Evolutionary conservation across 345 rosid genomes (phyloP).

Genomic region (Clarkia xantiana): DNA sequence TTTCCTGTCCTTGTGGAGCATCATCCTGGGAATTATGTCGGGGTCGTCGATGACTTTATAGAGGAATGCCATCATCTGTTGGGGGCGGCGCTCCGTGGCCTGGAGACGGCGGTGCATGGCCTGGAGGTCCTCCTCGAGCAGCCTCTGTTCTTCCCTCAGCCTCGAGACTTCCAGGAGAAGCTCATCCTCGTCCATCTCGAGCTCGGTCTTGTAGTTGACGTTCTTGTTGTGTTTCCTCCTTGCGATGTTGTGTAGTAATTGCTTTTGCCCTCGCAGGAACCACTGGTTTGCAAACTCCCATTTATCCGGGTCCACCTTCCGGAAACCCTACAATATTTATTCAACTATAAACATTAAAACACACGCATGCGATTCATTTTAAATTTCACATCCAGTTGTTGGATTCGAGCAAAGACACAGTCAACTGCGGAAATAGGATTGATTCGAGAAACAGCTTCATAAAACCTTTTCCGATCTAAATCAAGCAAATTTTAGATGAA

Average conservation of each 20-base stretch:
- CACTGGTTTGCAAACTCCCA: slow-evolving; percentile 97
- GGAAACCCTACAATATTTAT: slow-evolving; percentile 49
- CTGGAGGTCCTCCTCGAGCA: slow-evolving; percentile 39
- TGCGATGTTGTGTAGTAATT: slow-evolving; percentile 53
- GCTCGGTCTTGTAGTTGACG: slow-evolving; percentile 8
- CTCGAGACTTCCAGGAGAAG: slow-evolving; percentile 51
- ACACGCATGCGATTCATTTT: too few relatives aligned
- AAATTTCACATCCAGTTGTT: too few relatives aligned
- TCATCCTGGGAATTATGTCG: slow-evolving; percentile 54
- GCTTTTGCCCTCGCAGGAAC: slow-evolving; percentile 72
- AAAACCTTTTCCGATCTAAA: too few relatives aligned
- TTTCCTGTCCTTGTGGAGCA: slow-evolving; percentile 35
- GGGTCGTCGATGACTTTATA: slow-evolving; percentile 72
- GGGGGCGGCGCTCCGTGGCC: slow-evolving; percentile 74
- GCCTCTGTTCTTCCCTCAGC: slow-evolving; percentile 59
- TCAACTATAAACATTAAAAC: too few relatives aligned
- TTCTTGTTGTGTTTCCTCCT: slow-evolving; percentile 59
- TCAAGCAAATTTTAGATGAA: too few relatives aligned
- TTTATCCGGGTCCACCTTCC: slow-evolving; percentile 79
- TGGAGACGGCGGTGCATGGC: slow-evolving; percentile 63
- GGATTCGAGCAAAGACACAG: too few relatives aligned
- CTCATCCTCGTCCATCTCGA: slow-evolving; percentile 45
- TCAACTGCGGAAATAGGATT: too few relatives aligned
- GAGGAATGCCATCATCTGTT: slow-evolving; percentile 87
- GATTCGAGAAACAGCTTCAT: too few relatives aligned